Evolutionary conservation across 2,329 filamentous ascomycete genomes (phyloP).

Genomic region (Microascus cirrosus): DNA sequence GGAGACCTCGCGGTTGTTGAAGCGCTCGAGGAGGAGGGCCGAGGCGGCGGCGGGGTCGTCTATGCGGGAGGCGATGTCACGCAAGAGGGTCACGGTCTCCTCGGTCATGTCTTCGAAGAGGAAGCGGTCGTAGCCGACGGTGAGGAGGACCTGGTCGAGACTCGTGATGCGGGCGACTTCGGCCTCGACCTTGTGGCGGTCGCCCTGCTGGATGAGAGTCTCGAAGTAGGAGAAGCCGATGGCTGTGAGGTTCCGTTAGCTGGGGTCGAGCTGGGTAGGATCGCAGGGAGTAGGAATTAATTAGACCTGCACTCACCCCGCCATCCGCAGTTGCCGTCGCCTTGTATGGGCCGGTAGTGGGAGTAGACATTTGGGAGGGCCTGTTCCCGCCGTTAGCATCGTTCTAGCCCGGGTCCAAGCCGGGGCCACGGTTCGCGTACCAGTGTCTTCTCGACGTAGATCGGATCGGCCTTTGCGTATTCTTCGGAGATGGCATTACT

Average conservation of each 20-base stretch:
- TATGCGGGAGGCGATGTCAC: slow-evolving; percentile 42
- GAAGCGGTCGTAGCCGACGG: slow-evolving; percentile 53
- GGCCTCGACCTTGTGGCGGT: slow-evolving; percentile 51
- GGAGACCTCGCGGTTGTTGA: slow-evolving; percentile 61
- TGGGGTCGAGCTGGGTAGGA: background rate
- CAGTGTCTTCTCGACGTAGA: slow-evolving; percentile 77
- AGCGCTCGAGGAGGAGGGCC: slow-evolving; percentile 46
- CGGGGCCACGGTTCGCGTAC: slow-evolving; percentile 38
- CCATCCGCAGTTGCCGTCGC: slow-evolving; percentile 96
- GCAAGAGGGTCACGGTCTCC: slow-evolving; percentile 58
- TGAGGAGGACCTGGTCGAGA: slow-evolving; percentile 59
- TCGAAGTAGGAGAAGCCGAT: slow-evolving; percentile 93
- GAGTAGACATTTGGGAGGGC: slow-evolving; percentile 74
- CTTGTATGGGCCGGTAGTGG: slow-evolving; percentile 76
- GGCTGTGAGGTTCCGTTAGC: slow-evolving; percentile 37
- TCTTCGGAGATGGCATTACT: slow-evolving; percentile 71
- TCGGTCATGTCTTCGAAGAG: slow-evolving; percentile 78
- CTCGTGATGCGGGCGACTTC: slow-evolving; percentile 64
- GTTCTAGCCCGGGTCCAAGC: background rate
- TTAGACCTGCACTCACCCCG: slow-evolving; percentile 57
- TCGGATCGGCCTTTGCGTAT: slow-evolving; percentile 78
- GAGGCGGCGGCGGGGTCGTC: slow-evolving; percentile 47
- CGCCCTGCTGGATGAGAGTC: slow-evolving; percentile 58
- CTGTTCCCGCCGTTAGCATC: slow-evolving; percentile 27
- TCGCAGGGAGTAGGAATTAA: background rate